Conservation (phyloP, 495 filamentous ascomycete species). For the Aspergillus sclerotiicarbonarius region DNA sequence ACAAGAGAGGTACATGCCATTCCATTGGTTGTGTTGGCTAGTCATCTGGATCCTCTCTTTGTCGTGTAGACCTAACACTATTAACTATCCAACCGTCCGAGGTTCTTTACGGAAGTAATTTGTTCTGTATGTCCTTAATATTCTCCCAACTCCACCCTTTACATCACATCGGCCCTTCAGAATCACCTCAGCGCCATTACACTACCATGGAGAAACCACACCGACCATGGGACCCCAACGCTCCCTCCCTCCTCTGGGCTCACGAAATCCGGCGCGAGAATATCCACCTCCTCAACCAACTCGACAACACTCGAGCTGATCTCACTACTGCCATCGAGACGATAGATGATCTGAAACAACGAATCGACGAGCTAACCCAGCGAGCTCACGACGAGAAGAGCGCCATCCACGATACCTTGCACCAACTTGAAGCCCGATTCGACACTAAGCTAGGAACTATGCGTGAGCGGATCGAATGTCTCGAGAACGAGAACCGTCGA, state of each 20-base stretch:
- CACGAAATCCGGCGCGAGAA: slow-evolving; percentile 37
- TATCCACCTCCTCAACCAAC: slow-evolving; percentile 22
- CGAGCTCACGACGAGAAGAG: slow-evolving; percentile 4
- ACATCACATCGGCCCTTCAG: not conserved
- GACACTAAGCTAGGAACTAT: no score
- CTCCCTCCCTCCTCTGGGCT: slow-evolving; percentile 32
- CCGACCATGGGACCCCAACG: slow-evolving; percentile 4
- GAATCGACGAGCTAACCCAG: slow-evolving; percentile 7
- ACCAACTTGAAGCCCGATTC: no score
- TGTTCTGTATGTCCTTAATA: no score
- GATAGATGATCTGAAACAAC: slow-evolving; percentile 4
- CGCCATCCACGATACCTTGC: no score
- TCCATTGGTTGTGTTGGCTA: slow-evolving; percentile 21
- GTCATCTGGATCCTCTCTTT: no score
- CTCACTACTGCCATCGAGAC: slow-evolving; percentile 14
- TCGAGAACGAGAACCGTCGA: no score
- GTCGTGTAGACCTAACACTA: not conserved
- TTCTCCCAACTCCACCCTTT: not conserved
- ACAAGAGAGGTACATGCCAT: slow-evolving; percentile 35
- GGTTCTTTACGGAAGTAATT: no score
- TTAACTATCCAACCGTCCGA: no score
- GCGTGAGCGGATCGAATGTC: no score
- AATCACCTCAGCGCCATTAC: not conserved
- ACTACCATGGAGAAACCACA: slow-evolving; percentile 3
- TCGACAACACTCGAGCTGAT: slow-evolving; percentile 11